Percentiles rank a stretch among this genome's conserved stretches.
Evolutionary conservation across 306 rosid genomes (phyloP).

Genomic region (Pterocarpus santalinus): DNA sequence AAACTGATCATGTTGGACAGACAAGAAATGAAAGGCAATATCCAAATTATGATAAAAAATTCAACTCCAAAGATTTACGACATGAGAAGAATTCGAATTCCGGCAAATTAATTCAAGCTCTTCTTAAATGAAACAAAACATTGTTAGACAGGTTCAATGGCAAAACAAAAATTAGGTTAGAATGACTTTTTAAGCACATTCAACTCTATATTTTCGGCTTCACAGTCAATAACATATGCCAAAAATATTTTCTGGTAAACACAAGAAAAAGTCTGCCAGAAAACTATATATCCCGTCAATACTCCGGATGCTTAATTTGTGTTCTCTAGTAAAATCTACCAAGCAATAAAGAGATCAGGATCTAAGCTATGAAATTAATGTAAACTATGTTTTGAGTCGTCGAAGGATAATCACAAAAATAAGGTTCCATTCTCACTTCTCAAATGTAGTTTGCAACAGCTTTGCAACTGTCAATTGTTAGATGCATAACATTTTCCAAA

Average conservation of each 20-base stretch:
- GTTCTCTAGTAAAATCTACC: conserved; percentile 75
- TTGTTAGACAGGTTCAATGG: not conserved
- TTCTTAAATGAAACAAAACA: conserved; percentile 1
- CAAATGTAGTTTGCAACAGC: conserved; percentile 80
- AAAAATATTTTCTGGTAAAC: not conserved
- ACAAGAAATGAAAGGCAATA: no score
- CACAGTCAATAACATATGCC: not conserved
- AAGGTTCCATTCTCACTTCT: conserved; percentile 60
- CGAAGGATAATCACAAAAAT: conserved; percentile 3
- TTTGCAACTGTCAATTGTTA: conserved; percentile 91
- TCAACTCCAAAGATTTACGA: no score
- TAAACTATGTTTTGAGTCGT: not conserved
- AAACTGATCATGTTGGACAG: no score
- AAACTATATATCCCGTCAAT: conserved; percentile 64
- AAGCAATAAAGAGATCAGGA: conserved; percentile 17
- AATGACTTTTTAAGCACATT: not conserved
- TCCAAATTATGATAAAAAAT: no score
- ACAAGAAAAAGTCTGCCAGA: not conserved
- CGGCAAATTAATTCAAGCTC: not conserved
- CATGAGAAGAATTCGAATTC: not conserved
- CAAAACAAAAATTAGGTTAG: not conserved
- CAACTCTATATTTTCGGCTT: not conserved
- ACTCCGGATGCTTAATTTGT: conserved; percentile 76
- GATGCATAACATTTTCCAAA: conserved; percentile 86
- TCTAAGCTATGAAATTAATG: conserved; percentile 34